Evolutionary conservation across 768 basidiomycete genomes (phyloP).

Genomic region (Dioszegia crocea): DNA sequence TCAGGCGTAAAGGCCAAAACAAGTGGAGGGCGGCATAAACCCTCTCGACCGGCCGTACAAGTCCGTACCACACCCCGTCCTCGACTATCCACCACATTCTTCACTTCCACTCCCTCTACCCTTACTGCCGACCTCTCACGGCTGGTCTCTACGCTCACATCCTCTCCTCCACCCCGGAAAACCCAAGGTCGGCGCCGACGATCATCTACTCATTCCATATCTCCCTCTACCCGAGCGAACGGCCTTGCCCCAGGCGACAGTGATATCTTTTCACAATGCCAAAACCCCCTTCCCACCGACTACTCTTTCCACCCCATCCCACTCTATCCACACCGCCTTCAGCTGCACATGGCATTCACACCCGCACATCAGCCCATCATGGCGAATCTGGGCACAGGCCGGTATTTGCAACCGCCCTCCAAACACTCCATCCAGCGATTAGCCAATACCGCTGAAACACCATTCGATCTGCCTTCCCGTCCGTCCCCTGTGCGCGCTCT

Average conservation of each 20-base stretch:
- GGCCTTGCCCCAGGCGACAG: not conserved
- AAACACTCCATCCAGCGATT: not conserved
- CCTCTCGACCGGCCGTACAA: not conserved
- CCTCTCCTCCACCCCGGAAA: not conserved
- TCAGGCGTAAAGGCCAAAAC: not conserved
- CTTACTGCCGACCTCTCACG: too few species aligned
- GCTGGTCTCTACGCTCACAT: not conserved
- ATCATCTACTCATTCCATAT: not conserved
- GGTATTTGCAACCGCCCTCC: not conserved
- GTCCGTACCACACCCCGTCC: not conserved
- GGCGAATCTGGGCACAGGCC: constrained; percentile 1
- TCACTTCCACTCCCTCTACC: not conserved
- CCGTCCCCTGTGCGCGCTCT: not conserved
- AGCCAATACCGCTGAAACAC: not conserved
- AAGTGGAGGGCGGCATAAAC: not conserved
- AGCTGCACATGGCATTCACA: constrained; percentile 1
- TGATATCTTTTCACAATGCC: not conserved
- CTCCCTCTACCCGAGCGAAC: not conserved
- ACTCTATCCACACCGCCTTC: not conserved
- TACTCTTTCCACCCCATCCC: constrained; percentile 8
- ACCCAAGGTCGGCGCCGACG: not conserved
- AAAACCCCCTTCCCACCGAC: constrained; percentile 1
- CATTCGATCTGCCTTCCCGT: not conserved
- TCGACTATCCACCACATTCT: not conserved
- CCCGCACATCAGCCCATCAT: constrained; percentile 6